Percentiles rank a stretch among this genome's conserved stretches.
Conservation (phyloP, 2,329 filamentous ascomycete genomes). For the Periglandula ipomoeae region DNA sequence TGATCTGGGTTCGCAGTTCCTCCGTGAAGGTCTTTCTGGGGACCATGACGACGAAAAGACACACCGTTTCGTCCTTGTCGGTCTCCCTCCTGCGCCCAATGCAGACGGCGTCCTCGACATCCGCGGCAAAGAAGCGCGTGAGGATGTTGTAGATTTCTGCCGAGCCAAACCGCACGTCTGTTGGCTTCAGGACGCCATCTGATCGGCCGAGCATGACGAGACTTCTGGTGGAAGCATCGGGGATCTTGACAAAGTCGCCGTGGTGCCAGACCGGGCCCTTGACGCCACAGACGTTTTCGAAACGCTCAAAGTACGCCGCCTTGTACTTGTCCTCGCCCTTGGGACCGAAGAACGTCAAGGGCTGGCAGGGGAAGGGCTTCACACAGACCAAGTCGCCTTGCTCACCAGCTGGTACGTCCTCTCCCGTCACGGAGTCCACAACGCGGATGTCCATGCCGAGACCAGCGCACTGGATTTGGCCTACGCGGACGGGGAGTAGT, state of each 20-base stretch:
- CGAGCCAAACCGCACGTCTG: constrained; percentile 83
- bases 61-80: constrained; percentile 78
- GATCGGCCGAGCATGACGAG: constrained; percentile 86
- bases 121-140: constrained; percentile 66
- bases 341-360: constrained; percentile 76
- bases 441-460: constrained; percentile 69
- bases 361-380: constrained; percentile 81
- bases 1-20: constrained; percentile 55
- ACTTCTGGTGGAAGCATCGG: constrained; percentile 61
- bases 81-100: constrained; percentile 64
- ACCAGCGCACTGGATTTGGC: constrained; percentile 69
- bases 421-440: constrained; percentile 48
- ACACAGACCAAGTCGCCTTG: constrained; percentile 85
- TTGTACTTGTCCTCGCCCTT: constrained; percentile 61
- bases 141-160: constrained; percentile 97
- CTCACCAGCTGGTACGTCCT: constrained; percentile 48
- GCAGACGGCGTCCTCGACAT: constrained; percentile 81
- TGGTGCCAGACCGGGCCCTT: constrained; percentile 69
- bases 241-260: constrained; percentile 73
- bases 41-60: constrained; percentile 76
- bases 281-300: constrained; percentile 37
- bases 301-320: constrained; percentile 80
- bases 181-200: constrained; percentile 87
- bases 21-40: constrained; percentile 46
- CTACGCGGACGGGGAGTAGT: constrained; percentile 60